Percentiles rank a stretch among this genome's conserved stretches.
Evolutionary conservation across 257 asterid genomes (phyloP).

Genomic region (Scutellaria barbata): DNA sequence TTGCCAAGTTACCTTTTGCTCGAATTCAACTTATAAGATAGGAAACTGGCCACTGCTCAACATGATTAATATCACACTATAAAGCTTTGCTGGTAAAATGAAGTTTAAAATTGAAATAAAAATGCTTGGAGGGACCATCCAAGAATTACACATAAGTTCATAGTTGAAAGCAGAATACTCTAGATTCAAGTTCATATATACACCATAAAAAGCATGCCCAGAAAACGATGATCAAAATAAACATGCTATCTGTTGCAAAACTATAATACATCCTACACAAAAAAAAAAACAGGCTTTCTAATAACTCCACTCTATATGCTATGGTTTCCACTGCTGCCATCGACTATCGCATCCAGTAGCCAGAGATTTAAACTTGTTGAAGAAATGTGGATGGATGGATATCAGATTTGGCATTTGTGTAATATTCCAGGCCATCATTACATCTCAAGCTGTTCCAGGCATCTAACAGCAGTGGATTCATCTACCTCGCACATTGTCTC

Average conservation of each 20-base stretch:
- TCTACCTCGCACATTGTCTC: constrained; percentile 40
- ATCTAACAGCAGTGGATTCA: constrained; percentile 59
- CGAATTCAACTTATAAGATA: too few species aligned
- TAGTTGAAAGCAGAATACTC: background rate
- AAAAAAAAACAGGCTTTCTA: background rate
- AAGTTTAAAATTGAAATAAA: background rate
- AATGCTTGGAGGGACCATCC: background rate
- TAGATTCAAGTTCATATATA: constrained; percentile 2
- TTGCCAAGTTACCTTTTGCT: too few species aligned
- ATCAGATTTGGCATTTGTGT: background rate
- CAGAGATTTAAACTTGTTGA: too few species aligned
- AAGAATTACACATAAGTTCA: background rate
- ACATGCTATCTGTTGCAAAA: constrained; percentile 10
- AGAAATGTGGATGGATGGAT: background rate
- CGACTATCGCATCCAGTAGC: too few species aligned
- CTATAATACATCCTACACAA: constrained; percentile 29
- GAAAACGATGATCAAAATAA: background rate
- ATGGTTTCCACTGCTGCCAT: too few species aligned
- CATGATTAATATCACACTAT: too few species aligned
- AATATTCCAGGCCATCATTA: constrained; percentile 33
- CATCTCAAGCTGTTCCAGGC: constrained; percentile 67
- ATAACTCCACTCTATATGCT: too few species aligned
- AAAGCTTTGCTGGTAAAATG: too few species aligned
- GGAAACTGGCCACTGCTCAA: too few species aligned
- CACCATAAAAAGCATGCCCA: constrained; percentile 6